A percentile compares a stretch with the other conserved stretches of the same genome.
Evolutionary conservation across 768 basidiomycete genomes (phyloP).

Genomic region (Lactarius akahatsu): DNA sequence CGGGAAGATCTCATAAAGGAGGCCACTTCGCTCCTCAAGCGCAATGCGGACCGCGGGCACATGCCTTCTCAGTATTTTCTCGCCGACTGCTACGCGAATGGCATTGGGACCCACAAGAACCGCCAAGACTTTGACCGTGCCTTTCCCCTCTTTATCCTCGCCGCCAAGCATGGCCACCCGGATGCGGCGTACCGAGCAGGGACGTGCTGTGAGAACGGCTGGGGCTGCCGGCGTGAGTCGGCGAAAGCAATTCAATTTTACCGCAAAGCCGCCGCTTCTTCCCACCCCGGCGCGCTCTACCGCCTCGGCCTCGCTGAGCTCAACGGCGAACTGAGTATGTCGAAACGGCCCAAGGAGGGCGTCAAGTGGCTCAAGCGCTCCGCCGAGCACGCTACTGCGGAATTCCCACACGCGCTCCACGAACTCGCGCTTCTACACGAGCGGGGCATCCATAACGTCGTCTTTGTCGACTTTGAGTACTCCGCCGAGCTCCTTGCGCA

Average conservation of each 20-base stretch:
- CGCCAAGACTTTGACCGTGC: slow-evolving; percentile 97
- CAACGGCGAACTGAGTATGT: slow-evolving; percentile 88
- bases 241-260: slow-evolving; percentile 92
- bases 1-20: slow-evolving; percentile 88
- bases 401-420: slow-evolving; percentile 95
- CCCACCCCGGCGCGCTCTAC: slow-evolving; percentile 95
- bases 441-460: slow-evolving; percentile 95
- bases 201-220: slow-evolving; percentile 98
- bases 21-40: slow-evolving; percentile 82
- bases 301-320: slow-evolving; percentile 94
- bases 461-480: slow-evolving; percentile 96
- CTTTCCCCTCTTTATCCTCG: slow-evolving; percentile 92
- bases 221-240: slow-evolving; percentile 93
- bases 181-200: slow-evolving; percentile 95
- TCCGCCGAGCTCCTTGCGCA: slow-evolving; percentile 92
- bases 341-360: slow-evolving; percentile 89
- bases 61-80: slow-evolving; percentile 95
- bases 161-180: slow-evolving; percentile 95
- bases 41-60: slow-evolving; percentile 91
- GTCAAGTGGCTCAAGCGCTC: slow-evolving; percentile 99
- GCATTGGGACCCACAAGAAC: slow-evolving; percentile 88
- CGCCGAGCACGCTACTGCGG: slow-evolving; percentile 90
- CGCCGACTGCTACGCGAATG: slow-evolving; percentile 97
- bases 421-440: slow-evolving; percentile 93
- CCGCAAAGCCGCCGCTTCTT: slow-evolving; percentile 87